Conservation (phyloP, 1,284 basidiomycete genomes). For the Papiliotrema laurentii region DNA sequence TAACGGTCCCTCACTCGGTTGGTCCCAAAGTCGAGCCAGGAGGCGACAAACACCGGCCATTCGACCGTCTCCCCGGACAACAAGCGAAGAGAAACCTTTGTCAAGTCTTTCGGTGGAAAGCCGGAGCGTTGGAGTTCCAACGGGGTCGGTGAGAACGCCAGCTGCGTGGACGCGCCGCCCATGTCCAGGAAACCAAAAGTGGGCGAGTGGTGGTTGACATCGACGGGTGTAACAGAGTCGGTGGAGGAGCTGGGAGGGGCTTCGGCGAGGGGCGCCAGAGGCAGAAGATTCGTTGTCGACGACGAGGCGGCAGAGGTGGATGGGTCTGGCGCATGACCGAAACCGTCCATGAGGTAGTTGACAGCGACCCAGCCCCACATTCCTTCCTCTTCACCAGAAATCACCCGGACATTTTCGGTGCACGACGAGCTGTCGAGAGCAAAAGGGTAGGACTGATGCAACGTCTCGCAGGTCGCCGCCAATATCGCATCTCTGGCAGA, state of each 20-base stretch:
- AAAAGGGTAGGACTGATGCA: slow-evolving; percentile 61
- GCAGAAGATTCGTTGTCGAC: slow-evolving; percentile 22
- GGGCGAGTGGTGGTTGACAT: slow-evolving; percentile 52
- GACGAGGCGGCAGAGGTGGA: slow-evolving; percentile 3
- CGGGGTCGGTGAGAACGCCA: slow-evolving; percentile 73
- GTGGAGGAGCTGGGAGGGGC: slow-evolving; percentile 25
- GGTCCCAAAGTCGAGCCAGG: slow-evolving; percentile 97
- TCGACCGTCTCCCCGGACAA: slow-evolving; percentile 79
- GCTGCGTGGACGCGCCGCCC: slow-evolving; percentile 98
- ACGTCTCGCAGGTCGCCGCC: slow-evolving; percentile 68
- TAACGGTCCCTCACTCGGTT: slow-evolving; percentile 94
- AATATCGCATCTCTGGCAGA: slow-evolving; percentile 69
- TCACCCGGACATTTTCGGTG: slow-evolving; percentile 84
- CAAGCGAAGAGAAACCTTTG: slow-evolving; percentile 74
- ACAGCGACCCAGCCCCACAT: slow-evolving; percentile 98
- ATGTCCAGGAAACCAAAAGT: slow-evolving; percentile 99
- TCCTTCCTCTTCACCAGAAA: slow-evolving; percentile 96
- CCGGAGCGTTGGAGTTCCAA: slow-evolving; percentile 54
- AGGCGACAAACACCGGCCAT: slow-evolving; percentile 94
- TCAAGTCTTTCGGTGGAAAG: slow-evolving; percentile 57
- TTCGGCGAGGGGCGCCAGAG: slow-evolving; percentile 34
- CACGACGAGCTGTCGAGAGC: slow-evolving; percentile 58
- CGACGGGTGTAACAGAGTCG: slow-evolving; percentile 40
- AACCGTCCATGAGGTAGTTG: slow-evolving; percentile 99
- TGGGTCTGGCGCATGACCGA: slow-evolving; percentile 54